phyloP scores from a whole-genome alignment of 2,329 filamentous ascomycete species.

The Reticulascus tulasneorum region DNA sequence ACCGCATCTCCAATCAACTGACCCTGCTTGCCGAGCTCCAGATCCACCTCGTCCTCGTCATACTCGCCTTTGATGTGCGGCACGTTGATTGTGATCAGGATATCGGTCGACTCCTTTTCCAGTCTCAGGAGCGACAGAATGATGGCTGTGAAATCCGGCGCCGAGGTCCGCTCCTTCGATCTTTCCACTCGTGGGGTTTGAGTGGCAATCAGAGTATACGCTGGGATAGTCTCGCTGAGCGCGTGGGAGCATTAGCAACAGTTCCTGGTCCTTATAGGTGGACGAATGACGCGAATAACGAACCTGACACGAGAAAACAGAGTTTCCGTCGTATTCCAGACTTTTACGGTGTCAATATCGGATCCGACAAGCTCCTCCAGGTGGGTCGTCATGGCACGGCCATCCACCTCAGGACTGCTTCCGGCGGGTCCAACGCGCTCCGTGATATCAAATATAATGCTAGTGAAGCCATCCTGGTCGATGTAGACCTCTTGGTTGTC shows the following conservation, averaged over 20 bases:
- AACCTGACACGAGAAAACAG: constrained; percentile 54
- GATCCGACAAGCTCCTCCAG: constrained; percentile 65
- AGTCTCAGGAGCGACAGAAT: constrained; percentile 75
- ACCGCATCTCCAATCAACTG: constrained; percentile 65
- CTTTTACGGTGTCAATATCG: constrained; percentile 59
- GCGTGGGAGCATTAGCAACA: neutral
- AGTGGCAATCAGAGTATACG: constrained; percentile 68
- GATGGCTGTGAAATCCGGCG: constrained; percentile 66
- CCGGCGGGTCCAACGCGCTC: constrained; percentile 65
- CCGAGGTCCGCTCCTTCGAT: constrained; percentile 30
- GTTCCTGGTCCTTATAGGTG: too few relatives aligned
- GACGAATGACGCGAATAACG: constrained; percentile 16
- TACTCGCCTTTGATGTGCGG: constrained; percentile 76
- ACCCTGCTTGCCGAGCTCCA: constrained; percentile 61
- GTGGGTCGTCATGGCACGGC: constrained; percentile 65
- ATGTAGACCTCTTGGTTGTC: constrained; percentile 93
- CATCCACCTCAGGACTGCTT: constrained; percentile 57
- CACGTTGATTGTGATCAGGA: constrained; percentile 84
- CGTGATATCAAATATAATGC: constrained; percentile 85
- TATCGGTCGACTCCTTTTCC: constrained; percentile 70
- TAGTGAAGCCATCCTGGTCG: constrained; percentile 77
- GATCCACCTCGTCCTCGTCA: constrained; percentile 66
- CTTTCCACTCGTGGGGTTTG: constrained; percentile 46
- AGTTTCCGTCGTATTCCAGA: constrained; percentile 62
- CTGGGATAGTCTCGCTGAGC: constrained; percentile 48